These are phyloP conservation scores for Crotalaria pallida DNA, from an alignment of 306 rosid species.

Conservation along the genomic window DNA sequence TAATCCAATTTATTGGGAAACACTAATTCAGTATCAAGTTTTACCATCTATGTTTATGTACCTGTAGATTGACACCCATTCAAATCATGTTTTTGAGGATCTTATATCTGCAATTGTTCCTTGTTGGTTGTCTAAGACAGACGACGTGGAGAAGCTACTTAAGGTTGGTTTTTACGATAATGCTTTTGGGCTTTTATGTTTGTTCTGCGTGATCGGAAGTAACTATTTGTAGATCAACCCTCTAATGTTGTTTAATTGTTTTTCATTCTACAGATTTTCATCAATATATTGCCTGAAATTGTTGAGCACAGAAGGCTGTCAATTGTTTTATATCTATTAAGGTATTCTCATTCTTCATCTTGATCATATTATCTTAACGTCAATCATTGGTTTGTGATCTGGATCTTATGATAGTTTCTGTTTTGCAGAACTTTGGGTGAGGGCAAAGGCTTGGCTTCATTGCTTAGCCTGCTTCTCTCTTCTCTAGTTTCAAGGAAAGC, in stretches of 20 bases:
- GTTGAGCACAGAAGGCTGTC: constrained; percentile 73
- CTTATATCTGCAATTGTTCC: constrained; percentile 81
- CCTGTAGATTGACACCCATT: constrained; percentile 69
- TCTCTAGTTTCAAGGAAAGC: constrained; percentile 67
- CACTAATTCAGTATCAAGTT: background rate
- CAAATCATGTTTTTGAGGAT: constrained; percentile 74
- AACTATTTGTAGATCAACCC: constrained; percentile 10
- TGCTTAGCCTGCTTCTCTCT: constrained; percentile 62
- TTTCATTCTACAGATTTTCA: constrained; percentile 50
- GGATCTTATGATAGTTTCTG: constrained; percentile 16
- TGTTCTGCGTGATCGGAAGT: background rate
- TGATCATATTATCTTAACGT: background rate
- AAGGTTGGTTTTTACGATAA: constrained; percentile 45
- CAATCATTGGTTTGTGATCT: constrained; percentile 1
- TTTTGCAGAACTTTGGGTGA: constrained; percentile 78
- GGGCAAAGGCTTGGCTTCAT: constrained; percentile 65
- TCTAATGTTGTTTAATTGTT: constrained; percentile 15
- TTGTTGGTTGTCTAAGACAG: constrained; percentile 76
- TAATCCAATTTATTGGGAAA: background rate
- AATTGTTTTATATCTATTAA: constrained; percentile 56
- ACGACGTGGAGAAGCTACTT: constrained; percentile 55
- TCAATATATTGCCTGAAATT: constrained; percentile 63
- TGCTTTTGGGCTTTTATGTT: background rate
- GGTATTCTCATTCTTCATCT: constrained; percentile 32
- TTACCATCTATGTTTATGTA: constrained; percentile 11